Conservation (phyloP, 2,329 filamentous ascomycete genomes). For the Fusarium aywerte region DNA sequence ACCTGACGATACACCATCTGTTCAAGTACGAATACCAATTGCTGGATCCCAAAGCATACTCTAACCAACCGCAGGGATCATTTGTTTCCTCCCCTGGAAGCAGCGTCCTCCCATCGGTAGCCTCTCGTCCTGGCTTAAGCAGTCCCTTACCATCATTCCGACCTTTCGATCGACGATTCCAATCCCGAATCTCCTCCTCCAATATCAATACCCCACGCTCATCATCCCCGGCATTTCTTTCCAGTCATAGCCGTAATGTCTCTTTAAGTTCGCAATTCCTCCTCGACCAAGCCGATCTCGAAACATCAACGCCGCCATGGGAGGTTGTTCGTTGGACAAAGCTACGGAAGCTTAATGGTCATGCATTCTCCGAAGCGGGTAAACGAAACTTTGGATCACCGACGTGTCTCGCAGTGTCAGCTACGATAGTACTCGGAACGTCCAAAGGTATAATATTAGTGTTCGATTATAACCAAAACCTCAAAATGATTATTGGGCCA, state of each 20-base stretch:
- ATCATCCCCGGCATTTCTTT: constrained; percentile 80
- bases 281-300: constrained; percentile 70
- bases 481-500: constrained; percentile 92
- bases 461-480: constrained; percentile 96
- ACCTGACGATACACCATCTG: constrained; percentile 85
- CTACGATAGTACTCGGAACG: constrained; percentile 89
- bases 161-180: constrained; percentile 94
- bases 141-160: constrained; percentile 86
- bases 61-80: constrained; percentile 64
- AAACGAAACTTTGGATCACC: constrained; percentile 92
- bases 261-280: constrained; percentile 79
- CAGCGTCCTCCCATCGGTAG: constrained; percentile 75
- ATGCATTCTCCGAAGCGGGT: constrained; percentile 92
- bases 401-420: constrained; percentile 88
- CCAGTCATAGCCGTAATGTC: constrained; percentile 81
- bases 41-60: not conserved
- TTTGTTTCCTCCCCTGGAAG: constrained; percentile 75
- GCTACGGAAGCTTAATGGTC: constrained; percentile 85
- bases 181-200: constrained; percentile 78
- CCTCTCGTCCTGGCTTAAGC: constrained; percentile 70
- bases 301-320: constrained; percentile 85
- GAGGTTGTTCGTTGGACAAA: constrained; percentile 97
- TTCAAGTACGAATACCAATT: constrained; percentile 69
- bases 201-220: constrained; percentile 70
- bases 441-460: constrained; percentile 94